Conservation (phyloP, 495 filamentous ascomycete genomes). For the Aspergillus leporis region DNA sequence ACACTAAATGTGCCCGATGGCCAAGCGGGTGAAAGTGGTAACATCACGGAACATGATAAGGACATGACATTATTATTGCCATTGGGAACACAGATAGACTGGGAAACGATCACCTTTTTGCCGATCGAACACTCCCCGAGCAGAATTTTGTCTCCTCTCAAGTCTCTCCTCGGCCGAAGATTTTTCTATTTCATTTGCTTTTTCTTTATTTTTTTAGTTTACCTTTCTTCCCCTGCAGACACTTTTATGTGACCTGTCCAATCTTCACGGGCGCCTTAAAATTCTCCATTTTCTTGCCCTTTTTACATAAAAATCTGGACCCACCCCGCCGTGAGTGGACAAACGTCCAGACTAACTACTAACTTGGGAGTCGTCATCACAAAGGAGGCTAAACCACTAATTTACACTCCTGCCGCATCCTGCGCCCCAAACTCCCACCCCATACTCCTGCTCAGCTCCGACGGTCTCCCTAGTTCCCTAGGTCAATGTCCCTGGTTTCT, state of each 20-base stretch:
- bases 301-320: slow-evolving; percentile 2
- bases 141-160: neutral
- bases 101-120: neutral
- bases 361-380: slow-evolving; percentile 7
- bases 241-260: neutral
- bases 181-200: too few species aligned
- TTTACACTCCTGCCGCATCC: slow-evolving; percentile 1
- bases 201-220: neutral
- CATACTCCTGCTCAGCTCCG: neutral
- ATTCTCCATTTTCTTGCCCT: neutral
- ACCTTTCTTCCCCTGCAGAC: neutral
- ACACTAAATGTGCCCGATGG: neutral
- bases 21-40: neutral
- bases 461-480: neutral
- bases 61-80: too few species aligned
- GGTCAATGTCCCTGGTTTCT: neutral
- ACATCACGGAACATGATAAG: neutral
- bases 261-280: neutral
- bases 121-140: neutral
- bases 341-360: slow-evolving; percentile 4
- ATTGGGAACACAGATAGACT: neutral
- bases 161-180: too few species aligned
- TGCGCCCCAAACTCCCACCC: neutral
- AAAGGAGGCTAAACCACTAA: slow-evolving; percentile 6
- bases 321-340: slow-evolving; percentile 6